These are phyloP conservation scores for Alternaria brassicicola DNA, from an alignment of 2,329 filamentous ascomycete species.

Conservation along the genomic window DNA sequence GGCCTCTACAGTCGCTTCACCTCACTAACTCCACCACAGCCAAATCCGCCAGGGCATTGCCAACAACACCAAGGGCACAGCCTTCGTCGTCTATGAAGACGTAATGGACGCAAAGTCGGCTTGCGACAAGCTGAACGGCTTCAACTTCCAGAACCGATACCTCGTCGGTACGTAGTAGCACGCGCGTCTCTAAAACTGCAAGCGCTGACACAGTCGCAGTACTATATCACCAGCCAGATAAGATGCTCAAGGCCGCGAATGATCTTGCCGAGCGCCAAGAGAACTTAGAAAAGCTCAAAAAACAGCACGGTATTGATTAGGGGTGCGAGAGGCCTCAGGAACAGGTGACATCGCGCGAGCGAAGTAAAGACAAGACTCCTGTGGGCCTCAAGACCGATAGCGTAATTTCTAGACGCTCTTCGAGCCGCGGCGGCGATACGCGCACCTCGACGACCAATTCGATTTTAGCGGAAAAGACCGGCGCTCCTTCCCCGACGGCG, in stretches of 20 bases:
- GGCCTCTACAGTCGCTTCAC: not conserved
- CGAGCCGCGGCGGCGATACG: constrained; percentile 28
- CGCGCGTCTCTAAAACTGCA: constrained; percentile 4
- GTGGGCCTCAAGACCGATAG: constrained; percentile 46
- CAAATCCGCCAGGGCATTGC: constrained; percentile 99
- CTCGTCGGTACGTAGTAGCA: constrained; percentile 79
- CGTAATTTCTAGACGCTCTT: constrained; percentile 36
- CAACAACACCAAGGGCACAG: constrained; percentile 96
- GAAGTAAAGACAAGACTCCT: constrained; percentile 41
- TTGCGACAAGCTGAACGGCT: constrained; percentile 99
- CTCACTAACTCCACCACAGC: constrained; percentile 57
- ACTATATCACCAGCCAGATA: constrained; percentile 77
- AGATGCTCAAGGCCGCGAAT: constrained; percentile 86
- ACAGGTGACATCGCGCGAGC: constrained; percentile 41
- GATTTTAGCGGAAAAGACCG: constrained; percentile 32
- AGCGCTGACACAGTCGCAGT: constrained; percentile 52
- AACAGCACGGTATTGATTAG: constrained; percentile 97
- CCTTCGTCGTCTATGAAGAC: constrained; percentile 99
- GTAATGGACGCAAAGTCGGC: constrained; percentile 98
- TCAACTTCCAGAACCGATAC: constrained; percentile 99
- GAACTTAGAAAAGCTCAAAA: constrained; percentile 97
- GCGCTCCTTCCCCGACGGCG: constrained; percentile 17
- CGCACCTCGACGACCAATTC: constrained; percentile 35
- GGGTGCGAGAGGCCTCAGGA: constrained; percentile 57
- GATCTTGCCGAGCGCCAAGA: constrained; percentile 93